Base-by-base conservation (phyloP, 2,329 filamentous ascomycete genomes). In the Penicillium sp. region DNA sequence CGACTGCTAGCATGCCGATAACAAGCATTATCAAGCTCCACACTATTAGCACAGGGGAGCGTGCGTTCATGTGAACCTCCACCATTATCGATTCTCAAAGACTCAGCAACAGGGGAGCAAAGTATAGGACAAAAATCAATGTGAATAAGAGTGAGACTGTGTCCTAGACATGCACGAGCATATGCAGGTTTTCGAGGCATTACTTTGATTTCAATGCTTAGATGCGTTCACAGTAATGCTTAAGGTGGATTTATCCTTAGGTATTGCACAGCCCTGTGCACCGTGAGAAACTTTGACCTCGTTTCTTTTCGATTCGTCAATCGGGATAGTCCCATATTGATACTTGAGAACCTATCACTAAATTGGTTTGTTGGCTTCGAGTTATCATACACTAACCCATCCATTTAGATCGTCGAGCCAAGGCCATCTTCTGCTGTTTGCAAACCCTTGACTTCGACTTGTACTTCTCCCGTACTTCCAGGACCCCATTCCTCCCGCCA, bases 11-110 rank as follows among this genome's bases (percentile, higher is more conserved):
- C 14, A 42, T n/a, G 16, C 47, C 32, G 24, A 54, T 24, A 10
- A 51, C 24, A 27, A 54, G 43, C 7, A 54, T 45, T 18, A 54
- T 51, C 4, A 54, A 8, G 39, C 52, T 54, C 52, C 52, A 54
- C 1, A 45, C 32, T 13, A 54, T 54, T 11, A 54, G 13, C 13
- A 43, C 47, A 5, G 52, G 52, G 34, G 47, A 43, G 4, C 52
- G 52, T 31, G 24, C 47, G 11, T 36, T 46, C 27, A 51, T 16
- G 22, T 43, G 52, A 2, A 45, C n/a, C 16, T 40, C 8, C 38
- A 21, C 36, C 36, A 38, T 38, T 8, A 14, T 16, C 14, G n/a
- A n/a, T 40, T 8, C n/a, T 16, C 38, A 21, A 40, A 10, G 16
- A 6, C 34, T 7, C 34, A 13, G 14, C 11, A 36, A 36, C 4